A percentile compares a stretch with the other conserved stretches of the same genome.
Evolutionary conservation across 2,329 filamentous ascomycete genomes (phyloP).

Genomic region (Phyllosticta capitalensis): DNA sequence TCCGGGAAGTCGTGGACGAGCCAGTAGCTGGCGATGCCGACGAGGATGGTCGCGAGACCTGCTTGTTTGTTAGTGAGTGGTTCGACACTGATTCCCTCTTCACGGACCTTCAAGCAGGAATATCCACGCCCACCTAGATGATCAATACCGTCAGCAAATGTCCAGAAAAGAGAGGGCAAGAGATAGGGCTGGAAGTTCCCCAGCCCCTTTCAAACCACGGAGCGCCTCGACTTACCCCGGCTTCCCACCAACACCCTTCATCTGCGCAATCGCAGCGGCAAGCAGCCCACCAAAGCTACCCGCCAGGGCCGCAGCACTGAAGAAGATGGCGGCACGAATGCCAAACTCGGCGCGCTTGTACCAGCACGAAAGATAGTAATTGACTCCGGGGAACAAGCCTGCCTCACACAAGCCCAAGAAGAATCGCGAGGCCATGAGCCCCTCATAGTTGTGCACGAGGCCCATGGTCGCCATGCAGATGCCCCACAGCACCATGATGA

Average conservation of each 20-base stretch:
- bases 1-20: constrained; percentile 77
- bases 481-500: constrained; percentile 71
- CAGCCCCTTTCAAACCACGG: too few relatives aligned
- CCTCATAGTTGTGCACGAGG: constrained; percentile 26
- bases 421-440: constrained; percentile 30
- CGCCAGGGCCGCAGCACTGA: constrained; percentile 69
- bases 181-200: too few relatives aligned
- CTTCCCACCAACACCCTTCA: constrained; percentile 51
- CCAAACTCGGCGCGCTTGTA: constrained; percentile 73
- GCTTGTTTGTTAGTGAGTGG: constrained; percentile 39
- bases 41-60: constrained; percentile 58
- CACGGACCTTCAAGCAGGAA: constrained; percentile 16
- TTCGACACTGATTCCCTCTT: not conserved
- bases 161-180: too few relatives aligned
- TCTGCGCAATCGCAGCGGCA: constrained; percentile 60
- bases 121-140: constrained; percentile 33
- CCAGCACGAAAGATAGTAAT: constrained; percentile 78
- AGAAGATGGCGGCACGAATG: constrained; percentile 72
- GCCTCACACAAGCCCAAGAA: constrained; percentile 67
- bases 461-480: constrained; percentile 61
- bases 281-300: constrained; percentile 70
- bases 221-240: constrained; percentile 16
- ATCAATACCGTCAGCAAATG: not conserved
- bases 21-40: constrained; percentile 63
- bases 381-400: constrained; percentile 55